Conservation (phyloP, 495 filamentous ascomycete species). For the Margaritispora aquatica region DNA sequence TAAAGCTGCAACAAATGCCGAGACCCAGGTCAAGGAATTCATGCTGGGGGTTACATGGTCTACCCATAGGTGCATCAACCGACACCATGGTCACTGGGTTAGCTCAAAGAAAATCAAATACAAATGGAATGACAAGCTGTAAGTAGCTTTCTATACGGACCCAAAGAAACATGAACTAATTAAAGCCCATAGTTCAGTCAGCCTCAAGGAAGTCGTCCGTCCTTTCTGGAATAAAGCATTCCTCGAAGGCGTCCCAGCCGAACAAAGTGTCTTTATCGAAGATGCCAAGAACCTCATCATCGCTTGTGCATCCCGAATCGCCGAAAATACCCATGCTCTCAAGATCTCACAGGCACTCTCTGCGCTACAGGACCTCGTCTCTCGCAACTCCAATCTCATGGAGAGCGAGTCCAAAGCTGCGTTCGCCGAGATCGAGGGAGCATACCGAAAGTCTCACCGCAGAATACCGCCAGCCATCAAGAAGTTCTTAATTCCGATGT, state of each 20-base stretch:
- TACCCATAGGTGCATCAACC: constrained; percentile 9
- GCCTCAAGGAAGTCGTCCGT: background rate
- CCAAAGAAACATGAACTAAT: background rate
- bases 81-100: background rate
- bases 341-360: background rate
- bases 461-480: background rate
- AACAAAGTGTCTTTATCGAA: background rate
- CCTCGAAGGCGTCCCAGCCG: background rate
- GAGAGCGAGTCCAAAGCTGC: background rate
- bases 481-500: constrained; percentile 5
- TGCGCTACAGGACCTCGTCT: background rate
- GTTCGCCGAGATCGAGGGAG: background rate
- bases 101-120: background rate
- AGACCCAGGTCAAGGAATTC: background rate
- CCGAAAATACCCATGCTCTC: background rate
- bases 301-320: background rate
- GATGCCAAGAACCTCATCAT: background rate
- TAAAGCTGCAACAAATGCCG: background rate
- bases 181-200: background rate
- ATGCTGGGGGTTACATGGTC: background rate
- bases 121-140: constrained; percentile 13
- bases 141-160: background rate
- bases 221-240: background rate
- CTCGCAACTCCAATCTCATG: background rate
- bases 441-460: background rate